Percentiles rank a stretch among this genome's conserved stretches.
These are phyloP conservation scores for Fusarium sp. DNA, from an alignment of 2,329 filamentous ascomycete genomes.

Conservation along the genomic window DNA sequence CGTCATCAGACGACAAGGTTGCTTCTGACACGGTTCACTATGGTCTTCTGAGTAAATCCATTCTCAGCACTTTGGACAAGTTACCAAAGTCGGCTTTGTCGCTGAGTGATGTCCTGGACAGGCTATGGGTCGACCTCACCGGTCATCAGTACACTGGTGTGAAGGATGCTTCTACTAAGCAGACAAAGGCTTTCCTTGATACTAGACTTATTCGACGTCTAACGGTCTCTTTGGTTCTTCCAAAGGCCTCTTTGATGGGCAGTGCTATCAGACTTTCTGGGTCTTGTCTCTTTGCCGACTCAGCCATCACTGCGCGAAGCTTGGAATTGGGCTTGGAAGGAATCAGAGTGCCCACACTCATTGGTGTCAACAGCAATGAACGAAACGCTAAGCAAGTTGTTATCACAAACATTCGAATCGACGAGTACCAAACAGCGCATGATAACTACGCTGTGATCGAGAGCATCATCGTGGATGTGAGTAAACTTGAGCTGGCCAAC, in stretches of 20 bases:
- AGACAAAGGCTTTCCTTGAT: conserved; percentile 48
- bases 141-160: conserved; percentile 38
- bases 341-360: conserved; percentile 72
- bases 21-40: conserved; percentile 81
- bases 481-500: conserved; percentile 34
- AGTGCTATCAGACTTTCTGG: conserved; percentile 66
- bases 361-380: conserved; percentile 81
- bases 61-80: conserved; percentile 61
- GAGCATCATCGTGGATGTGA: conserved; percentile 69
- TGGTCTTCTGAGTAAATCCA: conserved; percentile 74
- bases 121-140: conserved; percentile 51
- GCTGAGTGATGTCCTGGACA: conserved; percentile 47
- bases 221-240: conserved; percentile 66
- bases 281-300: conserved; percentile 56
- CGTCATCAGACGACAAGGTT: conserved; percentile 70
- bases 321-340: conserved; percentile 63
- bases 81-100: conserved; percentile 23
- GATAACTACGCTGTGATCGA: conserved; percentile 70
- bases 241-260: conserved; percentile 77
- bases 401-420: conserved; percentile 71
- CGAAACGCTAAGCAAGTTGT: conserved; percentile 74
- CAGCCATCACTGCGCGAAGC: conserved; percentile 44
- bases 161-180: background rate
- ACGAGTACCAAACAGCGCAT: conserved; percentile 57
- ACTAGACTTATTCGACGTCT: conserved; percentile 57